These are phyloP conservation scores for Hymenoscyphus albidus DNA, from an alignment of 2,329 filamentous ascomycete genomes.

Conservation along the genomic window DNA sequence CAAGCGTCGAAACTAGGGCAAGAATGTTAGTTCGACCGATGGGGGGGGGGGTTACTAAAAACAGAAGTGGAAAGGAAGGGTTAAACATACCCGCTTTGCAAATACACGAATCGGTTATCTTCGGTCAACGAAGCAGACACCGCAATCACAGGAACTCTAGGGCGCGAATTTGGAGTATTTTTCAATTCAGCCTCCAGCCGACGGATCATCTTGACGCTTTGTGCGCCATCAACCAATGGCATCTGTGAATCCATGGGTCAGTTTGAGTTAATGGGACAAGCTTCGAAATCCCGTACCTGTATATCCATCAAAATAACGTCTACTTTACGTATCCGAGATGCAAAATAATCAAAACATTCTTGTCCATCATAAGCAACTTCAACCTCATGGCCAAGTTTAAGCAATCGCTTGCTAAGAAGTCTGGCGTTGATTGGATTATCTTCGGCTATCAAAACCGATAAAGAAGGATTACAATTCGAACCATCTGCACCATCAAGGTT, in stretches of 20 bases:
- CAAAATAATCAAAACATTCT: slow-evolving; percentile 70
- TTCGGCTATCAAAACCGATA: slow-evolving; percentile 68
- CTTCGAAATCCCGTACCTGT: slow-evolving; percentile 16
- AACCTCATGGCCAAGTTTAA: slow-evolving; percentile 66
- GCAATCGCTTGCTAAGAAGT: slow-evolving; percentile 69
- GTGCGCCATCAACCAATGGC: slow-evolving; percentile 25
- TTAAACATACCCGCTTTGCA: slow-evolving; percentile 26
- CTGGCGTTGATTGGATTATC: slow-evolving; percentile 81
- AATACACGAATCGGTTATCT: slow-evolving; percentile 24
- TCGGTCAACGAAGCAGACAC: slow-evolving; percentile 25
- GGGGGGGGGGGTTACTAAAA: too few species aligned
- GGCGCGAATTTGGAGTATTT: not conserved
- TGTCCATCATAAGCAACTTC: slow-evolving; percentile 71
- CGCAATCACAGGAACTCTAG: slow-evolving; percentile 25
- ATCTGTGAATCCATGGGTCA: slow-evolving; percentile 16
- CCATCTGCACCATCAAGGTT: slow-evolving; percentile 62
- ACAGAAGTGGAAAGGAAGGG: not conserved
- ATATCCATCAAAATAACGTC: slow-evolving; percentile 31
- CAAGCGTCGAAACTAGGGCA: slow-evolving; percentile 26
- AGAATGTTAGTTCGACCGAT: not conserved
- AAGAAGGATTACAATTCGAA: slow-evolving; percentile 43
- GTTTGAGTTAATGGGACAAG: not conserved
- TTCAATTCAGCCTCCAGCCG: slow-evolving; percentile 20
- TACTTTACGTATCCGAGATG: slow-evolving; percentile 43
- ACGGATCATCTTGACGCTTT: slow-evolving; percentile 27